These are phyloP conservation scores for Coemansia sp. DNA, from an alignment of 192 early-diverging fungal species.

Conservation along the genomic window DNA sequence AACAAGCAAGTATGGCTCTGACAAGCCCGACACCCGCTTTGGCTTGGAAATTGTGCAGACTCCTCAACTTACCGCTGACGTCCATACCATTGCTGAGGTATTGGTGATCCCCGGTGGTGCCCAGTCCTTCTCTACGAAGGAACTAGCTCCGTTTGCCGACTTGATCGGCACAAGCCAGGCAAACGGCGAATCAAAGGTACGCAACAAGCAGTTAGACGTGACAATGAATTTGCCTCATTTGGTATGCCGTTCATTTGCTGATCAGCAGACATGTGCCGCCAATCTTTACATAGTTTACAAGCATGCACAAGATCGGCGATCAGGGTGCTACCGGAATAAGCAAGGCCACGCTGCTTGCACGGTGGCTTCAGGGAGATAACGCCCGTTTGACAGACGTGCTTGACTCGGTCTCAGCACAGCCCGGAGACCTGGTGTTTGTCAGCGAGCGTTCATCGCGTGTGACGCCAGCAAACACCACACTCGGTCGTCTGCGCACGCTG, in stretches of 20 bases:
- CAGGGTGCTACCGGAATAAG: conserved; percentile 24
- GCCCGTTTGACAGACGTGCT: not conserved
- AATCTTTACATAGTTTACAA: conserved; percentile 24
- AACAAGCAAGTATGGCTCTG: conserved; percentile 81
- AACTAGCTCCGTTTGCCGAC: conserved; percentile 28
- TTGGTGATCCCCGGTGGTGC: conserved; percentile 39
- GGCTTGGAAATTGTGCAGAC: conserved; percentile 60
- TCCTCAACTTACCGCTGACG: conserved; percentile 16
- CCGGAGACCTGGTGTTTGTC: conserved; percentile 45
- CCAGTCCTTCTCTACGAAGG: conserved; percentile 23
- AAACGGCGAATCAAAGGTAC: conserved; percentile 47
- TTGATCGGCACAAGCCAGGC: conserved; percentile 31
- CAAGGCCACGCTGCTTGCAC: conserved; percentile 34
- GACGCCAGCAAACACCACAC: conserved; percentile 57
- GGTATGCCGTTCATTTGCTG: too few species aligned
- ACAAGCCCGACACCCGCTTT: conserved; percentile 88
- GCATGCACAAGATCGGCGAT: conserved; percentile 40
- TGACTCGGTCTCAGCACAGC: conserved; percentile 18
- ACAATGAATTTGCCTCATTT: too few species aligned
- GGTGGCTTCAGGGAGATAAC: conserved; percentile 19
- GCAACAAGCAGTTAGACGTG: not conserved
- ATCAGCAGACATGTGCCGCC: too few species aligned
- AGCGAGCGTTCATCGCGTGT: conserved; percentile 39
- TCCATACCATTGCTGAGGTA: conserved; percentile 28
- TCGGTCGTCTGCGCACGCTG: conserved; percentile 62